Base-by-base conservation (phyloP, 2,329 filamentous ascomycete genomes). In the Phialemoniopsis sp. region DNA sequence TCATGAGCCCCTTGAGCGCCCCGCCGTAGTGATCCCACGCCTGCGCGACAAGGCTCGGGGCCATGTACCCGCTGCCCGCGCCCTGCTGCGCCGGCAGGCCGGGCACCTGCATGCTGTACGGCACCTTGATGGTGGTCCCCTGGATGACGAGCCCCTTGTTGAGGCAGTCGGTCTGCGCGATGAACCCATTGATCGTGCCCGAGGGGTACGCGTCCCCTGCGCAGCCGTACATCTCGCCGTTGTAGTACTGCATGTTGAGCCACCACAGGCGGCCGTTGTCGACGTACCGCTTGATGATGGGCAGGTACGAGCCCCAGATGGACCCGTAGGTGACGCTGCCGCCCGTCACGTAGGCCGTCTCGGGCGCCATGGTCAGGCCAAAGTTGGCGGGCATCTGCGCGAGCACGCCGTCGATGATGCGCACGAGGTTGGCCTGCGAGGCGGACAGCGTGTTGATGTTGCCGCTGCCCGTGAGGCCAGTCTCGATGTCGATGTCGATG, bases 351-450 rank as follows among this genome's bases (percentile, higher is more conserved):
- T 62, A 62, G 3, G 59, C 58, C 12, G 56, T 66, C 42, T 62
- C 60, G 6, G 57, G 58, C 5, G 60, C 60, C 50, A 64, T 78
- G 29, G 73, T 80, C 33, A 80, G 70, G 15, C 81, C 80, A 10
- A 70, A 72, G 18, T 59, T 84, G 39, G 68, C 75, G 57, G 80
- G 80, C 36, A 78, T 71, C 46, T 70, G 40, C 5, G 48, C 57
- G 14, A 62, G 58, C n/a, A 62, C 37, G 37, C 58, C 58, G 41
- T 62, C 59, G 29, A 62, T 61, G 44, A 62, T 53, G 44, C 57
- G 52, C 43, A 62, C 58, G 26, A 62, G 47, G 49, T 62, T 62
- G 30, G 47, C 29, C 38, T 62, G 59, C 12, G 56, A 54, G 2
- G 57, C 49, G 13, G 59, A 62, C 30, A 61, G 45, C 2, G 45